Base-by-base conservation (phyloP, 2,329 filamentous ascomycete species). In the Lasiodiplodia sp. region DNA sequence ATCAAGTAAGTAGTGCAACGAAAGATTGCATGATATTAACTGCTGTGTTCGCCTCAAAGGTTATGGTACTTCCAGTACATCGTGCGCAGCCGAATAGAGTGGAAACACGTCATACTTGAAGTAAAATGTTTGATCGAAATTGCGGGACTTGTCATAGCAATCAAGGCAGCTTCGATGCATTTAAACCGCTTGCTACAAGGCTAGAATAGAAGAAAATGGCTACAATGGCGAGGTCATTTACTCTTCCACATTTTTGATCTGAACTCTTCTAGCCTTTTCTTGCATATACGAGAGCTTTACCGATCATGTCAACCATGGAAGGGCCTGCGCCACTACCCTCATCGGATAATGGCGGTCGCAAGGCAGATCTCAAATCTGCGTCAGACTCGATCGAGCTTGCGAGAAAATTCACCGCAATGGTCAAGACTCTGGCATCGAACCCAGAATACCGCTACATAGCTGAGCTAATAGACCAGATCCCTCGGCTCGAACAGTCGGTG, bases 401-500 rank as follows among this genome's bases (percentile, higher is more conserved):
- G 16, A 31, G 23, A 16, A 18, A 44, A n/a, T 58, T 58, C 14
- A 58, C 56, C 18, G 37, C 31, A 18, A 28, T 31, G 23, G 56
- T 58, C 5, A 31, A 31, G 12, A 40, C 16, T 16, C 34, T 58
- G 10, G 56, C 56, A 2, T 58, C 56, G 31, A 58, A 23, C 56
- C 8, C 5, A 58, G 56, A 31, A 58, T 58, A 58, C 34, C 56
- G 34, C 14, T 37, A 31, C 16, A n/a, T 58, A 23, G 34, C 34
- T n/a, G 34, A 58, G 34, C 18, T 58, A 7, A 40, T 58, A 21
- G 56, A 58, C 23, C 7, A 58, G 14, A 44, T 58, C 14, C 56
- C 56, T n/a, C 56, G 56, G 14, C 56, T 58, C 7, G 34, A 38
- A 40, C 28, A 40, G 11, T 28, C 18, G 11, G 34, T 28, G 31